phyloP scores from a whole-genome alignment of 352 stramenopile species.

The Phytophthora citrophthora region DNA sequence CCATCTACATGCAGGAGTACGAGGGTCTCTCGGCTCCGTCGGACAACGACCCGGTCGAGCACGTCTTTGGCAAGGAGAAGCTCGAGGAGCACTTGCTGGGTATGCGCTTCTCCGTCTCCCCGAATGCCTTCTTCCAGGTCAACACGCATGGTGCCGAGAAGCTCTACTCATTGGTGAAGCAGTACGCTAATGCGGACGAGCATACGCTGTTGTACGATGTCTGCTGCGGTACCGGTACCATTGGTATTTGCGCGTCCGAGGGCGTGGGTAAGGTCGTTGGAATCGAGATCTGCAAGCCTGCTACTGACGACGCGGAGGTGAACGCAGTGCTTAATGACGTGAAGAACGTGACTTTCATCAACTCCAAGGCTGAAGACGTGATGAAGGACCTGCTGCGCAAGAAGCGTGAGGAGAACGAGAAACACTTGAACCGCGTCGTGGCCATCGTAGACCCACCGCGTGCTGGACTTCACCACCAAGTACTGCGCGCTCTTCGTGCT shows the following conservation, averaged over 20 bases:
- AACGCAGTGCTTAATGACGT: constrained; percentile 90
- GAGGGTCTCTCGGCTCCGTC: constrained; percentile 87
- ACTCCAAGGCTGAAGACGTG: constrained; percentile 92
- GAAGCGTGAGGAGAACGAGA: constrained; percentile 62
- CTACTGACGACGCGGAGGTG: constrained; percentile 89
- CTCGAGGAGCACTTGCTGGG: constrained; percentile 89
- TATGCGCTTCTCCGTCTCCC: constrained; percentile 92
- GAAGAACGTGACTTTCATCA: constrained; percentile 90
- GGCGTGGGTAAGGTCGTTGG: constrained; percentile 81
- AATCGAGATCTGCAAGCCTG: constrained; percentile 90
- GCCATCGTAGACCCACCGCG: constrained; percentile 98
- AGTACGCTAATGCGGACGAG: constrained; percentile 75
- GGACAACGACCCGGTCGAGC: constrained; percentile 89
- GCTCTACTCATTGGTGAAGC: constrained; percentile 96
- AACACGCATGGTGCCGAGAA: constrained; percentile 96
- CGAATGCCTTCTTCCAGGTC: constrained; percentile 95
- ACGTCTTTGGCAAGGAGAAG: constrained; percentile 68
- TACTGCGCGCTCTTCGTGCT: constrained; percentile 85
- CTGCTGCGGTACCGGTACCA: constrained; percentile 98
- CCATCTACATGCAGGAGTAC: constrained; percentile 94
- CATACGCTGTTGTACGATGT: constrained; percentile 96
- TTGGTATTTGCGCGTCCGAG: constrained; percentile 94
- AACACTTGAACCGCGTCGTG: constrained; percentile 83
- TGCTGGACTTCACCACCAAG: constrained; percentile 94
- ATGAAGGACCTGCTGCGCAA: constrained; percentile 83